phyloP scores from a whole-genome alignment of 169 alveolate genomes.

The Cryptosporidium meleagridis region DNA sequence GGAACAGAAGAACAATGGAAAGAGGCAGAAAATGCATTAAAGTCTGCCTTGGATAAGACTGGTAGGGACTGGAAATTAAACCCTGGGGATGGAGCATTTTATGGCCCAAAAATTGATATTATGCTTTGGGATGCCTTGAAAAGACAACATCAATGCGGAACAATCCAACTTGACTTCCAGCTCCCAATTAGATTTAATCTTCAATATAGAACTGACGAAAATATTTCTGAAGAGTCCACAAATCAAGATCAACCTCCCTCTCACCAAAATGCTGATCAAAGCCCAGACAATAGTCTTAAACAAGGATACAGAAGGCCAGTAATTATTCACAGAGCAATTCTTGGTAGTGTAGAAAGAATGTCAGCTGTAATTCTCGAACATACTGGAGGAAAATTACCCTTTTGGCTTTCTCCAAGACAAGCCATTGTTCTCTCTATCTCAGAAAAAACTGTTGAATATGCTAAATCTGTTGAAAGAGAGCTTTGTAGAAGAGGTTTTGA shows the following conservation, averaged over 20 bases:
- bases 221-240: slow-evolving; percentile 24
- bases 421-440: slow-evolving; percentile 93
- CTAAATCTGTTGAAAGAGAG: slow-evolving; percentile 86
- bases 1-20: slow-evolving; percentile 96
- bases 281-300: slow-evolving; percentile 68
- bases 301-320: slow-evolving; percentile 97
- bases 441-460: slow-evolving; percentile 90
- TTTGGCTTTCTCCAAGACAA: slow-evolving; percentile 99
- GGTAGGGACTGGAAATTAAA: slow-evolving; percentile 95
- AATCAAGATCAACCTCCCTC: slow-evolving; percentile 24
- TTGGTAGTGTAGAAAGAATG: slow-evolving; percentile 96
- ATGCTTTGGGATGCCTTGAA: slow-evolving; percentile 95
- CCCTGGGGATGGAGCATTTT: slow-evolving; percentile 99
- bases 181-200: slow-evolving; percentile 97
- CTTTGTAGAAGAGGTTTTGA: slow-evolving; percentile 90
- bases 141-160: slow-evolving; percentile 98
- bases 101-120: slow-evolving; percentile 99
- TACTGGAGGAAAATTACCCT: slow-evolving; percentile 98
- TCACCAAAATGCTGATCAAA: slow-evolving; percentile 43
- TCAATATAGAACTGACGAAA: slow-evolving; percentile 93
- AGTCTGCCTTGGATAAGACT: slow-evolving; percentile 91
- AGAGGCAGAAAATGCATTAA: slow-evolving; percentile 93
- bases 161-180: slow-evolving; percentile 98
- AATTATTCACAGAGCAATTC: slow-evolving; percentile 98
- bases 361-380: slow-evolving; percentile 96